These are phyloP conservation scores for Fusarium armeniacum DNA, from an alignment of 2,329 filamentous ascomycete species.

Conservation along the genomic window DNA sequence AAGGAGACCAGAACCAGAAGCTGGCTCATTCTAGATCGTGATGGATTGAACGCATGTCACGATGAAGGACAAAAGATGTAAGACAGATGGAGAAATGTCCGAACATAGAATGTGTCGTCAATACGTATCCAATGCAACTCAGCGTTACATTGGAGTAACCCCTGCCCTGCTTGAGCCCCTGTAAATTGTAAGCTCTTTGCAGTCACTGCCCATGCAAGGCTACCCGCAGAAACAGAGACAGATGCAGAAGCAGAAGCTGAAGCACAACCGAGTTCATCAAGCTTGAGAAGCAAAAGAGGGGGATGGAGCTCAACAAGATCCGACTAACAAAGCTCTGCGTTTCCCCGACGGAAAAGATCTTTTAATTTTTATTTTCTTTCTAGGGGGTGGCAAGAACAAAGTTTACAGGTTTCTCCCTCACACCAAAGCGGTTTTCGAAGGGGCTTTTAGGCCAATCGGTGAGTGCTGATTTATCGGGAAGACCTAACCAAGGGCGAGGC, in stretches of 20 bases:
- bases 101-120: constrained; percentile 34
- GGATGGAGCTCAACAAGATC: background rate
- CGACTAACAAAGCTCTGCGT: background rate
- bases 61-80: background rate
- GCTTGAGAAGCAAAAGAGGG: background rate
- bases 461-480: constrained; percentile 21
- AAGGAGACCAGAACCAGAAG: background rate
- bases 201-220: constrained; percentile 30
- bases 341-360: background rate
- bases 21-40: background rate
- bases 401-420: constrained; percentile 3
- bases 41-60: constrained; percentile 1
- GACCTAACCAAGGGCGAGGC: constrained; percentile 1
- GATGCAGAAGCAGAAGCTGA: background rate
- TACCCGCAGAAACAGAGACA: constrained; percentile 16
- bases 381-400: constrained; percentile 12
- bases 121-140: constrained; percentile 33
- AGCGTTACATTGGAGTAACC: constrained; percentile 32
- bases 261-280: background rate
- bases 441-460: constrained; percentile 28
- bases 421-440: constrained; percentile 10
- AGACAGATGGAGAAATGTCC: constrained; percentile 28
- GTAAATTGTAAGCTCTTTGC: constrained; percentile 8
- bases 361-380: background rate
- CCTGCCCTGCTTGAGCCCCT: constrained; percentile 31